Evolutionary conservation across 805 yeast species (phyloP), one percentile per base, ranked within the genome.

Genomic region (Myxozyma mucilagina): DNA sequence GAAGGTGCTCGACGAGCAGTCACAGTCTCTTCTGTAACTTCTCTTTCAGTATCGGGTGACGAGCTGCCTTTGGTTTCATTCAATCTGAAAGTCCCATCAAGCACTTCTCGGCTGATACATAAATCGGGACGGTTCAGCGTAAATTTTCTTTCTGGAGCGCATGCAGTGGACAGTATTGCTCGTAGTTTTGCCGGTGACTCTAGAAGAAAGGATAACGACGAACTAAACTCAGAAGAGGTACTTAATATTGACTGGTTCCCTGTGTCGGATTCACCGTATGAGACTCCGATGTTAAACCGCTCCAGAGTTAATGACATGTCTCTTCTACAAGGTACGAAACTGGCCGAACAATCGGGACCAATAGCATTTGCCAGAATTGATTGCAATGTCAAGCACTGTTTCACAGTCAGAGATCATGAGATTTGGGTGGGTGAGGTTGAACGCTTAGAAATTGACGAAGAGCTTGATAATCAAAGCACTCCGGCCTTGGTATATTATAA

Each of bases 11-110:
- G 48, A 14, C 58, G 57, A 10, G 66, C 65, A 18, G 63, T 52
- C 78, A 90, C 97, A 0, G 77, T 93, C 1, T 88, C 97, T 1
- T 90, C 97, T 0, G 89, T 91, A 47, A 83, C 90, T 11, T 91
- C 97, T 0, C 75, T 93, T 13, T 85, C 96, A 0, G 82, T 91
- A 34, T 78, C 80, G 51, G 97, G 97, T 0, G 47, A 51, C 13
- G 60, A 43, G 16, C 79, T 78, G 13, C 96, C 97, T 1, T 74
- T 92, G 56, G 70, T 93, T 0, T 94, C 90, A 69, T 92, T 93
- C 77, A 93, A 93, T 72, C 76, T 93, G 42, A 96, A 89, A 73
- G 76, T 85, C 13, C 98, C 98, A 0, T 89, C 97, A 4, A 80
- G 86, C 36, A 92, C 98, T 0, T 86, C 96, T 0, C 76, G 78